A percentile compares a stretch with the other conserved stretches of the same genome.
Conservation (phyloP, 306 rosid species). For the Dalbergia cochinchinensis region DNA sequence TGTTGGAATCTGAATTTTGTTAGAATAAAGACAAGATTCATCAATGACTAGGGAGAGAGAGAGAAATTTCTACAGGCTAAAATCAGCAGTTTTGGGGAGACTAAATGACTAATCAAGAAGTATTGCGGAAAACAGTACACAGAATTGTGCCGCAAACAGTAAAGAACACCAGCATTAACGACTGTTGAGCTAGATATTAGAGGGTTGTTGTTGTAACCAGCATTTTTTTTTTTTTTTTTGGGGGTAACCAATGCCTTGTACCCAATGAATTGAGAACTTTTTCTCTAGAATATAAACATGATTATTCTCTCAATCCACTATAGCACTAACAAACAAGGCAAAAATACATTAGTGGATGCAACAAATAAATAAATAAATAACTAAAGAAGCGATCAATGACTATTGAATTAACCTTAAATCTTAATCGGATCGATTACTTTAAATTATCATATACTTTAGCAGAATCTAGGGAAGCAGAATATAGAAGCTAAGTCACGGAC, state of each 20-base stretch:
- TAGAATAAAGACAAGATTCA: no score
- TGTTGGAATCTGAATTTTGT: no score
- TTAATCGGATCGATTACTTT: conserved; percentile 1
- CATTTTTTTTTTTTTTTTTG: no score
- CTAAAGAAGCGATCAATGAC: background rate
- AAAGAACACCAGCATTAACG: no score
- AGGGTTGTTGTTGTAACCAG: background rate
- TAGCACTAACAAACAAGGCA: background rate
- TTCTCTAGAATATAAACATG: background rate
- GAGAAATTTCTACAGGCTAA: no score
- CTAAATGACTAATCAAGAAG: no score
- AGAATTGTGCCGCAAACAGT: no score
- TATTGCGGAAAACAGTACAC: no score
- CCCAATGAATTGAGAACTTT: conserved; percentile 1
- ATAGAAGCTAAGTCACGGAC: background rate
- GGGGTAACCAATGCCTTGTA: conserved; percentile 20
- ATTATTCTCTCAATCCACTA: conserved; percentile 8
- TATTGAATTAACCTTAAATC: conserved; percentile 1
- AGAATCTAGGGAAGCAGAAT: conserved; percentile 32
- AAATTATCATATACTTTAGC: conserved; percentile 24
- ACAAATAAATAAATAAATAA: background rate
- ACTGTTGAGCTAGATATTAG: no score
- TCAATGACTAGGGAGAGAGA: no score
- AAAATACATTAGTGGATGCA: background rate
- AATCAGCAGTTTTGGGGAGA: no score